These are phyloP conservation scores for Scytalidium sp. DNA, from an alignment of 2,329 filamentous ascomycete species.

Conservation along the genomic window DNA sequence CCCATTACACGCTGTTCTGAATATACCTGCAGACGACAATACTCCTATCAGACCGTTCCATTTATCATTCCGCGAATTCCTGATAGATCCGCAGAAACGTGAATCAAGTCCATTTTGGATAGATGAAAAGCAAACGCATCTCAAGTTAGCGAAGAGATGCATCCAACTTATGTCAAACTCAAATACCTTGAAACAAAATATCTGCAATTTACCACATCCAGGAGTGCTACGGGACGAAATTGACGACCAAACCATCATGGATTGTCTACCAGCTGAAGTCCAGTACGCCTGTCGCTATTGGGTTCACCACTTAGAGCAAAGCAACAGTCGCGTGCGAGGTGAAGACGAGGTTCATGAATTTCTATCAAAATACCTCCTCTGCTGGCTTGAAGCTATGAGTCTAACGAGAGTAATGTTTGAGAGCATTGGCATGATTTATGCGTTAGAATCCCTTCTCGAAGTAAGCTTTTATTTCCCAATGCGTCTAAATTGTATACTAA, in stretches of 20 bases:
- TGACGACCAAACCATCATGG: slow-evolving; percentile 16
- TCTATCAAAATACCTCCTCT: slow-evolving; percentile 34
- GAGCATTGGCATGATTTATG: not conserved
- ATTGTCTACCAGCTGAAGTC: slow-evolving; percentile 24
- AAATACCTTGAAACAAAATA: slow-evolving; percentile 29
- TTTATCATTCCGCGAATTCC: not conserved
- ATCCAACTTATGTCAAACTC: slow-evolving; percentile 30
- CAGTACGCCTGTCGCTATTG: slow-evolving; percentile 39
- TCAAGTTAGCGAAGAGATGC: slow-evolving; percentile 30
- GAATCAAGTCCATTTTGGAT: slow-evolving; percentile 31
- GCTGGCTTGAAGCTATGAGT: slow-evolving; percentile 20
- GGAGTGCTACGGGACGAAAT: slow-evolving; percentile 21
- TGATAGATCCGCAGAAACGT: slow-evolving; percentile 16
- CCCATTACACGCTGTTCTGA: not conserved
- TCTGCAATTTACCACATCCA: slow-evolving; percentile 30
- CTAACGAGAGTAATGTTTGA: not conserved
- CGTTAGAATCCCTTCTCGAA: not conserved
- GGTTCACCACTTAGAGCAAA: slow-evolving; percentile 28
- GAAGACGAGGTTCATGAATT: slow-evolving; percentile 30
- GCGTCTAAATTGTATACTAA: not conserved
- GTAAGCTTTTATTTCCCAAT: not conserved
- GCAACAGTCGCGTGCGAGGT: slow-evolving; percentile 23
- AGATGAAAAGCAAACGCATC: slow-evolving; percentile 30
- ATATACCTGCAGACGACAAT: not conserved
- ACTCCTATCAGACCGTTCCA: not conserved